Evolutionary conservation across 352 stramenopile species (phyloP), one percentile per base, ranked within the genome.

Genomic region (Globisporangium uncinulatum): DNA sequence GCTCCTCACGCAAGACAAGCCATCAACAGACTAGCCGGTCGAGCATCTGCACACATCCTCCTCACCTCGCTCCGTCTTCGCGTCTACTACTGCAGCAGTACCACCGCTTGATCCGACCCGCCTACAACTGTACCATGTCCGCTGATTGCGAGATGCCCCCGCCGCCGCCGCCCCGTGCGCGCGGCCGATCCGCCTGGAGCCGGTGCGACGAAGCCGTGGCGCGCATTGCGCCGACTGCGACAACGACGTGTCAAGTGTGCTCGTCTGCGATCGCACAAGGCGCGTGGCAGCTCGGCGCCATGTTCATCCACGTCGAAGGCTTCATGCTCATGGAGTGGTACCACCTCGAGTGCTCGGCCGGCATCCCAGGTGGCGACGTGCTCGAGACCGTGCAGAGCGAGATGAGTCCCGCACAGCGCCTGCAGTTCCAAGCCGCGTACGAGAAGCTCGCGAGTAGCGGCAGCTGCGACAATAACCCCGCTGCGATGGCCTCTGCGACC

Each of bases 301-400:
- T 92, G 83, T 92, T 90, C 62, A 79, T 90, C 60, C 83, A 92
- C 70, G 69, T 88, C 59, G 83, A 92, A 42, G 83, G 83, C 55
- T 92, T 90, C 70, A 90, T 92, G 83, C 74, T 92, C 61, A 89
- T 92, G 78, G 83, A 92, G 63, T 92, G 83, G 83, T 76, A 89
- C 63, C 83, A 92, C 62, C 59, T 92, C 29, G 65, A 72, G 45
- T 92, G 83, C 69, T 73, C 69, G 51, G 65, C 67, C 42, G 60
- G 61, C 51, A 66, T 90, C n/a, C 76, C 80, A 2, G 77, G 70
- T 54, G 69, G 66, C 50, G 70, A 86, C 37, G 63, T 90, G 45
- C 62, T 90, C 20, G 63, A 82, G 39, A 76, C 65, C 7, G 80
- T 83, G 50, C 77, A 87, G 60, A 83, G 55, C 34, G 80, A 88